Percentiles rank a stretch among this genome's conserved stretches.
These are phyloP conservation scores for Eremochloa ophiuroides DNA, from an alignment of 176 grass and related monocot species.

Conservation along the genomic window DNA sequence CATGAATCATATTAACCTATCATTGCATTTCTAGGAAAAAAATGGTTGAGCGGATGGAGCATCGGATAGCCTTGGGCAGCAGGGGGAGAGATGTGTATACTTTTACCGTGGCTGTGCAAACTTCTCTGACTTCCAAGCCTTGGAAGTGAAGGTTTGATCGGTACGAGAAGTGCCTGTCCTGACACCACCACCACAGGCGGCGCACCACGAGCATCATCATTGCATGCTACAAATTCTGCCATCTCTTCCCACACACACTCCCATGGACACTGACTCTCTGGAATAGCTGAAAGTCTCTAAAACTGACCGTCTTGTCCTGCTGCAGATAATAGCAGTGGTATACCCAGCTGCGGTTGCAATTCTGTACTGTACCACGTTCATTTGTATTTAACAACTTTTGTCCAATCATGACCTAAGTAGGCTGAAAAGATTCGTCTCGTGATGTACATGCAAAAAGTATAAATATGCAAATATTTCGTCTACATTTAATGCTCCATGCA, in stretches of 20 bases:
- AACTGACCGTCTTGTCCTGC: background rate
- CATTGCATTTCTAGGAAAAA: too few species aligned
- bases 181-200: constrained; percentile 10
- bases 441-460: too few species aligned
- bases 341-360: background rate
- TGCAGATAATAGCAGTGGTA: background rate
- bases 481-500: too few species aligned
- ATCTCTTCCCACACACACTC: constrained; percentile 25
- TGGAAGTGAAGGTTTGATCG: constrained; percentile 42
- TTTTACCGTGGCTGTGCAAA: constrained; percentile 20
- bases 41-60: too few species aligned
- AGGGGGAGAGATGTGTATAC: constrained; percentile 30
- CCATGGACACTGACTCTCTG: constrained; percentile 27
- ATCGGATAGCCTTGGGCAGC: background rate
- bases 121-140: constrained; percentile 33
- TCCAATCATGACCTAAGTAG: too few species aligned
- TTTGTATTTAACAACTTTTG: too few species aligned
- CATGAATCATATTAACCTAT: too few species aligned
- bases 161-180: constrained; percentile 35
- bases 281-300: constrained; percentile 19
- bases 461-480: too few species aligned
- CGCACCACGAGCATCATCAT: constrained; percentile 10
- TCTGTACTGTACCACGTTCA: too few species aligned
- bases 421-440: too few species aligned
- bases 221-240: constrained; percentile 35